A percentile compares a stretch with the other conserved stretches of the same genome.
phyloP scores from a whole-genome alignment of 139 green algal species.

The Picochlorum sp. region DNA sequence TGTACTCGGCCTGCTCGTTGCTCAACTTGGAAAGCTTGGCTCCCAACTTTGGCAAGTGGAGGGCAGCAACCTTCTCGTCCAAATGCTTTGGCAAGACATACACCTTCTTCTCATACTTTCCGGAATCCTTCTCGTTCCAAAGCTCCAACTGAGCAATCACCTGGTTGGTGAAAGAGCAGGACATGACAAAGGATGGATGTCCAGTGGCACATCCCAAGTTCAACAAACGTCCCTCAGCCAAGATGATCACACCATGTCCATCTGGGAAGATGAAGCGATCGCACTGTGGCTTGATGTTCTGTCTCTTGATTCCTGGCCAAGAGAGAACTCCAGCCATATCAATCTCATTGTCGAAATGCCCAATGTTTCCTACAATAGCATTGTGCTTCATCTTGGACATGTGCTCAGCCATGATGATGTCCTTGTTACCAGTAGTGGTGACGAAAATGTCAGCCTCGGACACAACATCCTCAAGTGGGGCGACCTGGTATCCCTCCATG shows the following conservation, averaged over 20 bases:
- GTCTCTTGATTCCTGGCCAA: constrained; percentile 86
- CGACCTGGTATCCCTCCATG: constrained; percentile 92
- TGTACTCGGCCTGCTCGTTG: constrained; percentile 89
- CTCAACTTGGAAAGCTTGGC: constrained; percentile 91
- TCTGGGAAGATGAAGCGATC: constrained; percentile 99
- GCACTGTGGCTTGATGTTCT: constrained; percentile 97
- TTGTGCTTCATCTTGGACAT: constrained; percentile 99
- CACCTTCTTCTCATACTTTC: constrained; percentile 98
- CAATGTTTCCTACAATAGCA: constrained; percentile 99
- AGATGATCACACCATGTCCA: constrained; percentile 93
- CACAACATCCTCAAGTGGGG: constrained; percentile 80
- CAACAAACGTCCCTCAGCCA: constrained; percentile 97
- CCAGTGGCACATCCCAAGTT: constrained; percentile 99
- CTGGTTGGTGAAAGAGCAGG: constrained; percentile 99
- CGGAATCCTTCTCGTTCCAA: constrained; percentile 91
- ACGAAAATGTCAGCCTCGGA: constrained; percentile 93
- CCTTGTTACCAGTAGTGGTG: constrained; percentile 78
- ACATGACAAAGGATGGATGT: constrained; percentile 99
- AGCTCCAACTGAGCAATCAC: constrained; percentile 99
- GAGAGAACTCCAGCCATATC: constrained; percentile 93
- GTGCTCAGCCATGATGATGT: constrained; percentile 94
- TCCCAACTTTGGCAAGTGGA: constrained; percentile 94
- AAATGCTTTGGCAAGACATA: constrained; percentile 99
- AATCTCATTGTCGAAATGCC: constrained; percentile 99
- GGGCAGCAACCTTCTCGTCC: constrained; percentile 96